Base-by-base conservation (phyloP, 2,329 filamentous ascomycete genomes). In the Hymenoscyphus fraxineus region DNA sequence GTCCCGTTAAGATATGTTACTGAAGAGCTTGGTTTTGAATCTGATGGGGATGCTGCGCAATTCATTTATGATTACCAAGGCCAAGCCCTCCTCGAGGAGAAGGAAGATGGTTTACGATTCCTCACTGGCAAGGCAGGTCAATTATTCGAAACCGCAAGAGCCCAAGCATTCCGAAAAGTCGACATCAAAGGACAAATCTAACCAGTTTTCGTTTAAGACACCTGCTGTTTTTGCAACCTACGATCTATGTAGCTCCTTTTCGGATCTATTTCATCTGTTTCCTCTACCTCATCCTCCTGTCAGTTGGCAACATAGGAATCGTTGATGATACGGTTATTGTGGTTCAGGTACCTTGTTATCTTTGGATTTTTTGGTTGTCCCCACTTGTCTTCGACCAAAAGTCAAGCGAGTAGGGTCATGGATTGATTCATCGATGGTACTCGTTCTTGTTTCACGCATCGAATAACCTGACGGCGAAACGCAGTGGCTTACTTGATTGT, bases 181-280 rank as follows among this genome's bases (percentile, higher is more conserved):
- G 93, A 98, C 80, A 96, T 98, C 82, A 97, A 98, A 81, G 93
- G 94, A 74, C 94, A 98, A 80, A 96, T 97, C 75, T 95, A 73
- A 74, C 64, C 56, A 64, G 54, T 56, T 68, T 68, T 66, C 58
- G 58, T 67, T 59, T 40, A 47, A 60, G 22, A 65, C 65, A 63
- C 41, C 59, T 61, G 32, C 51, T 60, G 40, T 63, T 57, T 39
- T 56, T 64, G 47, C 60, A 62, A 35, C 63, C 41, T 68, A 19
- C 66, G 63, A 71, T 71, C 59, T 69, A 67, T 67, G 58, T 65
- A 65, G 68, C 62, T 65, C 61, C 58, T 32, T 64, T 44, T 56
- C 61, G 69, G 64, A 67, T 67, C 64, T 67, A 57, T 68, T 66
- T 66, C 55, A 64, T 62, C 57, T 57, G 59, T 68, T 67, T 65